Conservation (phyloP, 2,329 filamentous ascomycete genomes). For the Monilinia aucupariae region DNA sequence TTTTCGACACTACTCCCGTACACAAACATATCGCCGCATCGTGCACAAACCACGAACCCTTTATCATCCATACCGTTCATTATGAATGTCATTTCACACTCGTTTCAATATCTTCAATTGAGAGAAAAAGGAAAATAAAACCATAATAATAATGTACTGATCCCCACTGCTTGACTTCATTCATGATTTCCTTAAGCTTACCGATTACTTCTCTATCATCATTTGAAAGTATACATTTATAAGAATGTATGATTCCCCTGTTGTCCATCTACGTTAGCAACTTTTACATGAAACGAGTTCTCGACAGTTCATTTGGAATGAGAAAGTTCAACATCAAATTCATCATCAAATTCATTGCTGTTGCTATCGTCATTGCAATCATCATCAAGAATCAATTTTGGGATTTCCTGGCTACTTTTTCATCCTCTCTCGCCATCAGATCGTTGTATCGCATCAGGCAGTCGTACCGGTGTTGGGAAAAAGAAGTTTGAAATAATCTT, state of each 20-base stretch:
- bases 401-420: neutral
- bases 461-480: no score
- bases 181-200: neutral
- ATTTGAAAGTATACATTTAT: neutral
- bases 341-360: no score
- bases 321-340: constrained; percentile 2
- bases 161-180: neutral
- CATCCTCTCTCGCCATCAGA: neutral
- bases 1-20: neutral
- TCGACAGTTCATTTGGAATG: neutral
- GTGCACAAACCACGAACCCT: neutral
- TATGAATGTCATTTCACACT: neutral
- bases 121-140: neutral
- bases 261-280: neutral
- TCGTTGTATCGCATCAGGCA: neutral
- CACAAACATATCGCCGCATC: constrained; percentile 5
- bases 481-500: no score
- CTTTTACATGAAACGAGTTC: neutral
- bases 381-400: neutral
- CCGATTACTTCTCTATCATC: neutral
- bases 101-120: neutral
- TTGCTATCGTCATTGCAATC: neutral
- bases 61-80: neutral
- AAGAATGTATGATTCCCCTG: constrained; percentile 14
- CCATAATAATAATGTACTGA: neutral